These are phyloP conservation scores for Arabidopsis suecica DNA, from an alignment of 345 rosid species.

Conservation along the genomic window DNA sequence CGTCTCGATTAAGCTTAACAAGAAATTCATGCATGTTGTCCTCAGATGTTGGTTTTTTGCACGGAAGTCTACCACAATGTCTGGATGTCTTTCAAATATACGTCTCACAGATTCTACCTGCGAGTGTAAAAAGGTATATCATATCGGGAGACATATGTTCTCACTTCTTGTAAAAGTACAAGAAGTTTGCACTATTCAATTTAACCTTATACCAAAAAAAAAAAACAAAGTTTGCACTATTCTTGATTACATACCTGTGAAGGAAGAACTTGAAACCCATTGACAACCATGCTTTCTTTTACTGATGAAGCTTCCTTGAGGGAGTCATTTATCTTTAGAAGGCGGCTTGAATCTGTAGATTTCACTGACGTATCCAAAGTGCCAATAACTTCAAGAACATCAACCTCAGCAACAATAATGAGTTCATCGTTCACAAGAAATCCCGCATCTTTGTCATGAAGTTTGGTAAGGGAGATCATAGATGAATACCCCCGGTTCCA, in stretches of 20 bases:
- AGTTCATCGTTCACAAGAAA: too few species aligned
- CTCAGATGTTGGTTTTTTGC: not conserved
- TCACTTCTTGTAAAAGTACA: not conserved
- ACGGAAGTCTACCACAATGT: not conserved
- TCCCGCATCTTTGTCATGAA: too few species aligned
- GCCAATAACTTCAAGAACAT: not conserved
- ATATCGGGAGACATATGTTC: not conserved
- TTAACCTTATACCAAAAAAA: too few species aligned
- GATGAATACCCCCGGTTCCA: too few species aligned
- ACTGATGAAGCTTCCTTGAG: not conserved
- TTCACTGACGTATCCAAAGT: not conserved
- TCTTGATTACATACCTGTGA: not conserved
- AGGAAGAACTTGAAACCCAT: not conserved
- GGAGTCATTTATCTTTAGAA: not conserved
- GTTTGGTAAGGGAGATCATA: too few species aligned
- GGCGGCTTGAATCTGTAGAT: too few species aligned
- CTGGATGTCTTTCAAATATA: slow-evolving; percentile 18
- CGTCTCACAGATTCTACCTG: not conserved
- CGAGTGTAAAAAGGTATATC: not conserved
- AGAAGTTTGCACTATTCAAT: not conserved
- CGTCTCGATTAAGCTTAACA: not conserved
- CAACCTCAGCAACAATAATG: slow-evolving; percentile 4
- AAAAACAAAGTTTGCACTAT: not conserved
- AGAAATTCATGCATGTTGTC: slow-evolving; percentile 6
- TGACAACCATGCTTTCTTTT: not conserved